These are phyloP conservation scores for Penicillium oxalicum DNA, from an alignment of 2,329 filamentous ascomycete species.

Conservation along the genomic window DNA sequence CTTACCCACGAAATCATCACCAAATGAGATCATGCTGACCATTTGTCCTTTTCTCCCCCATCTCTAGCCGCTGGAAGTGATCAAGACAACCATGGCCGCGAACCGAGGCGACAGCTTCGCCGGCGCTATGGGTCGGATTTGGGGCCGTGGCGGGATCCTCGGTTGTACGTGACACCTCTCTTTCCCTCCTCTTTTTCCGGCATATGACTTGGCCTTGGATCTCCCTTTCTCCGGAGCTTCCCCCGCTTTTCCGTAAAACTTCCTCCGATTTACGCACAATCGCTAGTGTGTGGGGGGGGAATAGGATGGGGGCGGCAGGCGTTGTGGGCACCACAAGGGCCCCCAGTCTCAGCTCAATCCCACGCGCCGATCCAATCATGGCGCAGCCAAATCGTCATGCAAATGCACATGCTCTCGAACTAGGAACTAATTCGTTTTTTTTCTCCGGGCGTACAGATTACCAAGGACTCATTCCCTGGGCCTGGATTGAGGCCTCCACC, in stretches of 20 bases:
- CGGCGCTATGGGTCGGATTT: slow-evolving; percentile 76
- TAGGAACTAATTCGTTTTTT: not conserved
- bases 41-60: slow-evolving; percentile 37
- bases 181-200: not conserved
- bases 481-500: slow-evolving; percentile 99
- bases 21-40: not conserved
- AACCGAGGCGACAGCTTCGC: slow-evolving; percentile 85
- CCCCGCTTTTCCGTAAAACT: slow-evolving; percentile 3
- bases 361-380: slow-evolving; percentile 5
- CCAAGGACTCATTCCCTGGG: slow-evolving; percentile 98
- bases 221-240: slow-evolving; percentile 1
- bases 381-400: not conserved
- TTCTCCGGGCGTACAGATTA: slow-evolving; percentile 60
- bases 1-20: not conserved
- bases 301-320: too few relatives aligned
- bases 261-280: slow-evolving; percentile 14
- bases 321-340: not conserved
- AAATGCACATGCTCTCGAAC: not conserved
- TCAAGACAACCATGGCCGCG: slow-evolving; percentile 99
- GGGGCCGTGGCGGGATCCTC: slow-evolving; percentile 84
- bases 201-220: not conserved
- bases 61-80: slow-evolving; percentile 84
- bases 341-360: not conserved
- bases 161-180: slow-evolving; percentile 64
- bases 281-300: slow-evolving; percentile 4